Conservation (phyloP, 225 moss, liverwort and hornwort species). For the Ulota crispa region DNA sequence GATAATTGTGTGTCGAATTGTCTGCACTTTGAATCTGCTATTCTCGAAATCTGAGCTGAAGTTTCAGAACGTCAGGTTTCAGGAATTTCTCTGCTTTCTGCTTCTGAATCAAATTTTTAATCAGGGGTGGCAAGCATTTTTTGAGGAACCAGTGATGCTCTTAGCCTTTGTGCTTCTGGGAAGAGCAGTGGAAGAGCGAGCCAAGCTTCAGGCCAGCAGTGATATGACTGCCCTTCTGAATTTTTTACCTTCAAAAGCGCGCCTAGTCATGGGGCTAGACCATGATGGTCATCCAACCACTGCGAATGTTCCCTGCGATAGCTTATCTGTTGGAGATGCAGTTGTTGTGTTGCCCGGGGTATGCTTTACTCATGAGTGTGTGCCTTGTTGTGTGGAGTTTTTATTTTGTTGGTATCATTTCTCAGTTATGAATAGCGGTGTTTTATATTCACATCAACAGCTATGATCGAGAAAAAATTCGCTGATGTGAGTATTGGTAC, state of each 20-base stretch:
- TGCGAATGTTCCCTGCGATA: conserved; percentile 81
- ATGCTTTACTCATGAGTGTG: conserved; percentile 27
- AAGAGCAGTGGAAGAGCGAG: conserved; percentile 95
- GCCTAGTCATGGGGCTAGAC: conserved; percentile 68
- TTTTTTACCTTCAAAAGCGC: conserved; percentile 84
- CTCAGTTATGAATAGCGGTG: neutral
- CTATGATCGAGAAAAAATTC: neutral
- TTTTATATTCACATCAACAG: neutral
- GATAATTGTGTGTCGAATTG: conserved; percentile 5
- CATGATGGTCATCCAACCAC: conserved; percentile 59
- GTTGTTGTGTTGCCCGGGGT: conserved; percentile 98
- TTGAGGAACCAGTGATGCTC: conserved; percentile 98
- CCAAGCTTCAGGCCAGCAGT: conserved; percentile 97
- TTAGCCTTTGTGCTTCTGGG: conserved; percentile 95
- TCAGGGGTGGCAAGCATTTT: conserved; percentile 99
- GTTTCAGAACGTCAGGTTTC: neutral
- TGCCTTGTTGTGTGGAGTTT: conserved; percentile 15
- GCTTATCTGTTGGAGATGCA: conserved; percentile 82
- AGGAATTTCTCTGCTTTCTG: neutral
- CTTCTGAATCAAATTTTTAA: conserved; percentile 12
- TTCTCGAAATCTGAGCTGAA: conserved; percentile 4
- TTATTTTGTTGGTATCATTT: conserved; percentile 1
- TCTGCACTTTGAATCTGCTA: conserved; percentile 12
- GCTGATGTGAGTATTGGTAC: neutral
- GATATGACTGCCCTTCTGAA: conserved; percentile 95